Conservation (phyloP, 805 yeast species). For the Wickerhamiella kazuoi region DNA sequence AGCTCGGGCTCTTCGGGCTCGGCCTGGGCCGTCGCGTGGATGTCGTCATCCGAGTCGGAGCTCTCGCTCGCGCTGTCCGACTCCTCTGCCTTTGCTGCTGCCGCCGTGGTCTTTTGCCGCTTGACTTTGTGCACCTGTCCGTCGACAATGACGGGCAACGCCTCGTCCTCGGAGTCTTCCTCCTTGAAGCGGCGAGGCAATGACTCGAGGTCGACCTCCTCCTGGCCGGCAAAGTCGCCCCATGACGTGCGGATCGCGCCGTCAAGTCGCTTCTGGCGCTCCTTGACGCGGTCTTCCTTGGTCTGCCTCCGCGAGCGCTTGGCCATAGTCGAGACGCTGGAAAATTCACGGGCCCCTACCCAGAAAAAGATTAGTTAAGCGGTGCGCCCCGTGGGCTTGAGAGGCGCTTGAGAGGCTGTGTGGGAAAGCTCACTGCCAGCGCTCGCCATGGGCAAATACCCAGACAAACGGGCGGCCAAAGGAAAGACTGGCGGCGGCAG, state of each 20-base stretch:
- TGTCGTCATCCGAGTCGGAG: neutral
- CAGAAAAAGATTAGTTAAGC: neutral
- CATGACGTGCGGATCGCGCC: conserved; percentile 5
- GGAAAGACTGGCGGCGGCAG: neutral
- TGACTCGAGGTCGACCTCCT: conserved; percentile 64
- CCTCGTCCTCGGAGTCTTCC: conserved; percentile 31
- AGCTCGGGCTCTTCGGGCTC: conserved; percentile 21
- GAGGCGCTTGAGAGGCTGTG: too few relatives aligned
- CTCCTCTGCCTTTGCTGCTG: conserved; percentile 16
- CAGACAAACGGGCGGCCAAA: neutral
- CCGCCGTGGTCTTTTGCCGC: conserved; percentile 15
- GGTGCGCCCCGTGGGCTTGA: too few relatives aligned
- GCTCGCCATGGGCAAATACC: too few relatives aligned
- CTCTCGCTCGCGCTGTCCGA: conserved; percentile 12
- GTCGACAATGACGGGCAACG: conserved; percentile 57
- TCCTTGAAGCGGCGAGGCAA: conserved; percentile 39
- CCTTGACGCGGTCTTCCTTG: conserved; percentile 3
- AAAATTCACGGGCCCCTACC: neutral
- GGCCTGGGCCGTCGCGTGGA: conserved; percentile 13
- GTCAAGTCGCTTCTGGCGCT: conserved; percentile 7
- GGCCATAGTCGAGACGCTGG: conserved; percentile 5
- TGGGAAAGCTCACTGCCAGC: too few relatives aligned
- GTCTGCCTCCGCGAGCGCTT: conserved; percentile 6
- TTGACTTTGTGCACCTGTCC: conserved; percentile 38
- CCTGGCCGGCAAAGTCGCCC: conserved; percentile 25